Conservation (phyloP, 2,329 filamentous ascomycete genomes). For the Pseudocercospora fuligena region DNA sequence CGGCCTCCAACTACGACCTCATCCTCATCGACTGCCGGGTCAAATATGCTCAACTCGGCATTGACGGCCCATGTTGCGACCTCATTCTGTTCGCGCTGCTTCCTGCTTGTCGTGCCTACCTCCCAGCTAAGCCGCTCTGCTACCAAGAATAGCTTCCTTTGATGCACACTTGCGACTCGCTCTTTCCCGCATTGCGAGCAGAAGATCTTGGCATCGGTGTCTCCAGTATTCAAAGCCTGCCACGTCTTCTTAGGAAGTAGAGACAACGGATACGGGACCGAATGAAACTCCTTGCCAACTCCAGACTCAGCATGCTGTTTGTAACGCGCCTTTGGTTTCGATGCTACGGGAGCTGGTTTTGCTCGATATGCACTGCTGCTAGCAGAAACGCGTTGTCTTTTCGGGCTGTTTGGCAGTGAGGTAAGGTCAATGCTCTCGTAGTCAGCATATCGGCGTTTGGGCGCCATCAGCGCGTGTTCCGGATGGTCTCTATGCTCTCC, state of each 20-base stretch:
- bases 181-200: constrained; percentile 27
- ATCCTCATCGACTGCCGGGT: constrained; percentile 29
- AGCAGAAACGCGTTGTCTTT: constrained; percentile 9
- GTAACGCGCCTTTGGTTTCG: constrained; percentile 18
- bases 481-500: not conserved
- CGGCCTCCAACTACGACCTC: constrained; percentile 23
- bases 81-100: constrained; percentile 28
- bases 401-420: not conserved
- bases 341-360: not conserved
- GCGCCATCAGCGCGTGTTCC: not conserved
- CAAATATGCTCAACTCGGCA: constrained; percentile 29
- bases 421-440: constrained; percentile 8
- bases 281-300: constrained; percentile 27
- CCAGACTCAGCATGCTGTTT: constrained; percentile 25
- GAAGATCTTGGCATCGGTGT: constrained; percentile 17
- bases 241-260: constrained; percentile 27
- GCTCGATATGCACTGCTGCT: not conserved
- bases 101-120: constrained; percentile 11
- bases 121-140: constrained; percentile 30
- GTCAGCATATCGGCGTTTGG: constrained; percentile 9
- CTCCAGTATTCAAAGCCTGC: constrained; percentile 25
- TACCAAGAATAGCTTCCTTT: constrained; percentile 32
- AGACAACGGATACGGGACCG: constrained; percentile 27
- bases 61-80: constrained; percentile 30
- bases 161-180: constrained; percentile 18